phyloP scores from a whole-genome alignment of 805 yeast species.

The Hanseniaspora meyeri region DNA sequence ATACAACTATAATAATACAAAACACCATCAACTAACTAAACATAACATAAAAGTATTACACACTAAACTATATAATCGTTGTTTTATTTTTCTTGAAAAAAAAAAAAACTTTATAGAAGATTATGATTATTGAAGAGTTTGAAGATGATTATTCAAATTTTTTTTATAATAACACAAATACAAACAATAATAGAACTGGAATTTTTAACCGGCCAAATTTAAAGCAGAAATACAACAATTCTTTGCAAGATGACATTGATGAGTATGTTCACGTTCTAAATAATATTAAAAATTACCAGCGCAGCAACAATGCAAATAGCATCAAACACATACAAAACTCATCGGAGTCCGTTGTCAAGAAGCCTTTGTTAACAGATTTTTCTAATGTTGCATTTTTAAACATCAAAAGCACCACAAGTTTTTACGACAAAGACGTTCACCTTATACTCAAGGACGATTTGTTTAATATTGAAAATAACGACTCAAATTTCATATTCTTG shows the following conservation, averaged over 20 bases:
- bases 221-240: not conserved
- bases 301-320: not conserved
- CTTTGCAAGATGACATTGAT: constrained; percentile 2
- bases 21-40: not conserved
- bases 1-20: too few species aligned
- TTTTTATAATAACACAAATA: not conserved
- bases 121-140: constrained; percentile 1
- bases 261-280: not conserved
- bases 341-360: not conserved
- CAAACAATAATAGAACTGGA: not conserved
- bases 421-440: not conserved
- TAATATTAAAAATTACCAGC: not conserved
- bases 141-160: not conserved
- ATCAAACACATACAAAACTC: not conserved
- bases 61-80: not conserved
- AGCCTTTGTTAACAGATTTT: not conserved
- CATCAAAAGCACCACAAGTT: not conserved
- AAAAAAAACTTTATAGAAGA: not conserved
- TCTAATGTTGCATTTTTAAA: not conserved
- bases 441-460: not conserved
- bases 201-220: not conserved
- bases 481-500: not conserved
- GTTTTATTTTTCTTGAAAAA: not conserved
- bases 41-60: not conserved
- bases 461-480: not conserved